These are phyloP conservation scores for Hexamita inflata DNA, from an alignment of 208 protist genomes.

Conservation along the genomic window DNA sequence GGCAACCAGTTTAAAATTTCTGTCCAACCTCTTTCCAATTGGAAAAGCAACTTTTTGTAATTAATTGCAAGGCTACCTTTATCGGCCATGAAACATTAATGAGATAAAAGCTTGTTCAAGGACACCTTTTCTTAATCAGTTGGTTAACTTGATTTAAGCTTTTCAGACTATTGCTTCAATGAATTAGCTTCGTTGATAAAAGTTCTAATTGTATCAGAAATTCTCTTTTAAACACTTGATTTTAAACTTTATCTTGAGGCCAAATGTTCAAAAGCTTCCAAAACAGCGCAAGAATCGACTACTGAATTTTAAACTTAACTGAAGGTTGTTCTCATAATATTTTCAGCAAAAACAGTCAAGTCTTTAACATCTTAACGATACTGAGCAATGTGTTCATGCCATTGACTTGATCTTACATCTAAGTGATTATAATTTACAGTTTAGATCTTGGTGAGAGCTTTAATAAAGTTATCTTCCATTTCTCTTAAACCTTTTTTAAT, in stretches of 20 bases:
- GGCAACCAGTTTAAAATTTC: slow-evolving; percentile 3
- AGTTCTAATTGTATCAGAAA: background rate
- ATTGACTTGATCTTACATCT: slow-evolving; percentile 19
- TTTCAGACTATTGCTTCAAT: slow-evolving; percentile 12
- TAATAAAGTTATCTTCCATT: background rate
- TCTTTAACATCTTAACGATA: slow-evolving; percentile 6
- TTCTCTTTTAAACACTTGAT: background rate
- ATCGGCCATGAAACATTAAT: background rate
- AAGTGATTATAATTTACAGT: slow-evolving; percentile 21
- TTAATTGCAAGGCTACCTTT: background rate
- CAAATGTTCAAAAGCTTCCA: slow-evolving; percentile 18
- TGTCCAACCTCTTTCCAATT: background rate
- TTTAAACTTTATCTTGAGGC: background rate
- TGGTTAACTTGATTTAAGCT: background rate
- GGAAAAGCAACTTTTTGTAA: background rate
- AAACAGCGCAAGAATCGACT: slow-evolving; percentile 1
- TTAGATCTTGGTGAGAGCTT: background rate
- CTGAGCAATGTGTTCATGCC: slow-evolving; percentile 1
- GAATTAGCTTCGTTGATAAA: slow-evolving; percentile 4
- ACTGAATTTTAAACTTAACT: background rate
- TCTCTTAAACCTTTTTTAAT: background rate
- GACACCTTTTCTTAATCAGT: background rate
- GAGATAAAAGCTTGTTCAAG: background rate
- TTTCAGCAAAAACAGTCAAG: slow-evolving; percentile 14
- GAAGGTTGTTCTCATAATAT: slow-evolving; percentile 23